Evolutionary conservation across 352 stramenopile genomes (phyloP), one percentile per base, ranked within the genome.

Genomic region (Phytophthora brassicae): DNA sequence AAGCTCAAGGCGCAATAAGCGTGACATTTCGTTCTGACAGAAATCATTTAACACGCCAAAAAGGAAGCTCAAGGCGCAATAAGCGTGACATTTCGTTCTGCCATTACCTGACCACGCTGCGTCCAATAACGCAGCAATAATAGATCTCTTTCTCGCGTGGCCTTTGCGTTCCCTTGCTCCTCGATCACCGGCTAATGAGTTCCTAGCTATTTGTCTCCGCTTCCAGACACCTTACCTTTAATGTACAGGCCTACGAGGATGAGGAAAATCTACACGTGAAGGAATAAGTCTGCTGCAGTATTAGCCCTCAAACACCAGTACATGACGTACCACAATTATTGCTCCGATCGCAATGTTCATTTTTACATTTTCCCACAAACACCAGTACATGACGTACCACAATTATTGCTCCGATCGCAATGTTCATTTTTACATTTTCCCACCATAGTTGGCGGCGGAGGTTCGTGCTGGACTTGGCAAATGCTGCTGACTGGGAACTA

Each of bases 361-460:
- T 70, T 95, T 95, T 26, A 95, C 66, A 48, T 95, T 95, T 62
- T 95, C n/a, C n/a, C n/a, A n/a, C n/a, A 12, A 24, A 20, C 19
- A 45, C 17, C 8, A 45, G 5, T 42, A 17, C n/a, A 11, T 45
- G 29, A 61, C 84, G 24, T 85, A 95, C 87, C 60, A 75, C 52
- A 66, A 84, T 68, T 29, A 91, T 64, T 52, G 88, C 67, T 51
- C 72, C 80, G 29, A 91, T 88, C 14, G 83, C 81, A 60, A 92
- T 84, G 55, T 82, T 94, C 84, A 94, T 89, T 70, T 95, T 95
- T 26, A 95, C 66, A 48, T 95, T 95, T 62, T 95, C 79, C 70
- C 86, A 81, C 87, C 87, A 95, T 24, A 95, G 60, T 42, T 91
- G 80, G 20, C 85, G 85, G 7, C 85, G 87, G 6, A 95, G 72